Percentiles rank a stretch among this genome's conserved stretches.
Evolutionary conservation across 164 flowering plant species (phyloP).

Genomic region (Kingdonia uniflora): DNA sequence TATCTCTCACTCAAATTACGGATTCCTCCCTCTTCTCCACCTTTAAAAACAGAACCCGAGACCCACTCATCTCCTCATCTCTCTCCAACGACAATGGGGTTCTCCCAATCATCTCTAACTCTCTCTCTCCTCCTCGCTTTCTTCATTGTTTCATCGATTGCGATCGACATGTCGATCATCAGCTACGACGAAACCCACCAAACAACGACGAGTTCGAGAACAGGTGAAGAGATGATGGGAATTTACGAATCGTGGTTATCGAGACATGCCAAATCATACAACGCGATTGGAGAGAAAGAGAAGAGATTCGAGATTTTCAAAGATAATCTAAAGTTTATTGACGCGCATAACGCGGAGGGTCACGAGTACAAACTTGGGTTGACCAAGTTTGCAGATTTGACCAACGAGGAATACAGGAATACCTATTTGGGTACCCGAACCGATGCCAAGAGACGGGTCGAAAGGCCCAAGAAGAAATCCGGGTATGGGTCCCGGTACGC

Average conservation of each 20-base stretch:
- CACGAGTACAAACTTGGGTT: constrained; percentile 51
- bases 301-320: constrained; percentile 53
- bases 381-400: constrained; percentile 72
- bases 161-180: constrained; percentile 30
- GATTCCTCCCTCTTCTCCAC: not conserved
- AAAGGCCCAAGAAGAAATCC: constrained; percentile 19
- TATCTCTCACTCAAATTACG: not conserved
- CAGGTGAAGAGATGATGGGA: constrained; percentile 31
- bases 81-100: constrained; percentile 4
- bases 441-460: constrained; percentile 24
- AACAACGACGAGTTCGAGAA: too few relatives aligned
- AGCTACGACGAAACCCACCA: constrained; percentile 10
- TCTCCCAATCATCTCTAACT: constrained; percentile 3
- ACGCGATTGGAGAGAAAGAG: constrained; percentile 46
- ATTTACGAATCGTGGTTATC: constrained; percentile 48
- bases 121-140: constrained; percentile 11
- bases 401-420: constrained; percentile 61
- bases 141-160: constrained; percentile 15
- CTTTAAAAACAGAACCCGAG: constrained; percentile 3
- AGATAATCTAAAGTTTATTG: constrained; percentile 59
- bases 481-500: constrained; percentile 24
- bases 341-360: constrained; percentile 48
- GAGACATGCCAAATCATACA: constrained; percentile 44
- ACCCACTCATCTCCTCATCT: constrained; percentile 1
- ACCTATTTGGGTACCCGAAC: constrained; percentile 45